These are phyloP conservation scores for Scedosporium apiospermum DNA, from an alignment of 2,329 filamentous ascomycete genomes.

Conservation along the genomic window DNA sequence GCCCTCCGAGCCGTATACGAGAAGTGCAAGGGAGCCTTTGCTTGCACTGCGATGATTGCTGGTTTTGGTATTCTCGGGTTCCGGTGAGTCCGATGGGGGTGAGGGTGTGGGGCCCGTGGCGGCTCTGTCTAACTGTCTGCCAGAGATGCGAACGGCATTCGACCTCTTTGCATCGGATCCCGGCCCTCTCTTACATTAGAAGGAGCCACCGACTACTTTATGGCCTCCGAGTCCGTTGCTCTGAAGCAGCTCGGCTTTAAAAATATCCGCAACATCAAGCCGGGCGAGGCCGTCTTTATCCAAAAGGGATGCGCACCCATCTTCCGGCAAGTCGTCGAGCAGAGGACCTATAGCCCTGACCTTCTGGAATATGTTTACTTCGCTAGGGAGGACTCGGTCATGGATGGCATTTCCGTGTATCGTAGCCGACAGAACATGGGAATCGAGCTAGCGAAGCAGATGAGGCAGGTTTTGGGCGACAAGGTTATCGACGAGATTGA, in stretches of 20 bases:
- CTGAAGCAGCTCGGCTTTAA: conserved; percentile 72
- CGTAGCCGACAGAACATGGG: conserved; percentile 82
- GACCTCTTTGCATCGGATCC: conserved; percentile 70
- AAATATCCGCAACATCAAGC: conserved; percentile 66
- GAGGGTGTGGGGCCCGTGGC: too few species aligned
- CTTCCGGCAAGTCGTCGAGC: conserved; percentile 64
- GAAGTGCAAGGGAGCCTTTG: conserved; percentile 65
- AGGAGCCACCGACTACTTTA: conserved; percentile 71
- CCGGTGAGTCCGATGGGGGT: conserved; percentile 26
- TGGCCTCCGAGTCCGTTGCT: conserved; percentile 83
- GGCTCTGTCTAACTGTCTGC: neutral
- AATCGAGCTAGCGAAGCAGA: conserved; percentile 63
- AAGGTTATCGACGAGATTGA: conserved; percentile 70
- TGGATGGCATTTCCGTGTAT: conserved; percentile 83
- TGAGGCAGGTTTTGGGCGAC: conserved; percentile 57
- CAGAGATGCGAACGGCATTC: conserved; percentile 53
- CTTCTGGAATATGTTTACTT: conserved; percentile 84
- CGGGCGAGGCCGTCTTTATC: conserved; percentile 79
- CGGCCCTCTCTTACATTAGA: conserved; percentile 54
- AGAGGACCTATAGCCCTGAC: conserved; percentile 67
- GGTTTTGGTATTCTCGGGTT: conserved; percentile 74
- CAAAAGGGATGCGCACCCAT: conserved; percentile 65
- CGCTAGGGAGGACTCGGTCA: conserved; percentile 68
- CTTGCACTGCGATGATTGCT: conserved; percentile 73
- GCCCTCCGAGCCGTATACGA: conserved; percentile 64